phyloP scores from a whole-genome alignment of 345 rosid species.

The Raphanus sativus region DNA sequence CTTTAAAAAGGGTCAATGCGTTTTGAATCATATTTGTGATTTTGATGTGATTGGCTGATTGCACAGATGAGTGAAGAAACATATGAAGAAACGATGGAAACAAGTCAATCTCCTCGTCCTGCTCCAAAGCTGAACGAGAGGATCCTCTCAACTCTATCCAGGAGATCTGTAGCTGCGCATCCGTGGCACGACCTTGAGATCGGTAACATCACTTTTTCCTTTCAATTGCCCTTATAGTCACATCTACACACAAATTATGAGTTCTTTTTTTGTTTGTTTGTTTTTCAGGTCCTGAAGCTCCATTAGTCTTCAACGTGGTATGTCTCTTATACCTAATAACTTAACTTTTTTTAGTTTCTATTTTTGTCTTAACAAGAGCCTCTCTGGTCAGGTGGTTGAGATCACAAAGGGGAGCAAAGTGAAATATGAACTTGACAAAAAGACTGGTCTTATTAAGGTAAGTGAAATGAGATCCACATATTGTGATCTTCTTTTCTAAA shows the following conservation, averaged over 20 bases:
- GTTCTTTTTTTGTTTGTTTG: background rate
- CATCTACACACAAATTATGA: background rate
- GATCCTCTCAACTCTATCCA: constrained; percentile 90
- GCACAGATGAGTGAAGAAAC: constrained; percentile 51
- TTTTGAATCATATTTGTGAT: background rate
- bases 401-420: constrained; percentile 97
- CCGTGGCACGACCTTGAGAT: constrained; percentile 99
- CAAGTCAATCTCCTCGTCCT: constrained; percentile 29
- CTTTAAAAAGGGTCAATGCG: background rate
- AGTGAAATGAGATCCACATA: background rate
- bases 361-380: constrained; percentile 1
- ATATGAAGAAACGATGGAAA: constrained; percentile 34
- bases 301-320: constrained; percentile 68
- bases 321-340: constrained; percentile 17
- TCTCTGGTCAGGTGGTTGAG: constrained; percentile 72
- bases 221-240: background rate
- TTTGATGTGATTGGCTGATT: background rate
- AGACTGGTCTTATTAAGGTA: constrained; percentile 92
- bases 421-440: constrained; percentile 96
- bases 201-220: constrained; percentile 42
- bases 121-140: constrained; percentile 79
- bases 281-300: constrained; percentile 88
- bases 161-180: constrained; percentile 96
- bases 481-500: background rate
- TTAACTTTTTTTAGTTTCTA: background rate